Conservation (phyloP, 176 grass and related monocot genomes). For the Zoysia pacifica region DNA sequence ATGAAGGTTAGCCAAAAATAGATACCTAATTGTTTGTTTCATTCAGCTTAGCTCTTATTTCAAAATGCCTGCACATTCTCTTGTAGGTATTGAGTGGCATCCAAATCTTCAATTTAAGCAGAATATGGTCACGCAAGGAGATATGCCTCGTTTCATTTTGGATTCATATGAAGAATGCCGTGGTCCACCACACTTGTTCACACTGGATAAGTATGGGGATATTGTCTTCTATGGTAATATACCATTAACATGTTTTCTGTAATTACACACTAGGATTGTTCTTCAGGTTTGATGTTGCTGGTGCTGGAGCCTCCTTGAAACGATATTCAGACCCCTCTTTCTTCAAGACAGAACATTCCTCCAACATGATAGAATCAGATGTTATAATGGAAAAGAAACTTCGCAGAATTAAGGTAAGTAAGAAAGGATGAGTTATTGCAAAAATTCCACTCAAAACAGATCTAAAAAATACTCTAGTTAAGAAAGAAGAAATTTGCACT, state of each 20-base stretch:
- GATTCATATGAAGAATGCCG: slow-evolving; percentile 98
- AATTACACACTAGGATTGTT: slow-evolving; percentile 36
- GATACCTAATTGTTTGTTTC: neutral
- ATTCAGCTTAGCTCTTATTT: slow-evolving; percentile 17
- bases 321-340: slow-evolving; percentile 98
- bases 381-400: slow-evolving; percentile 71
- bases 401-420: slow-evolving; percentile 75
- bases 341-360: slow-evolving; percentile 73
- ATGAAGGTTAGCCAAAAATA: slow-evolving; percentile 64
- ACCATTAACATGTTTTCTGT: slow-evolving; percentile 27
- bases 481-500: neutral
- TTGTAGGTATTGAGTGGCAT: slow-evolving; percentile 73
- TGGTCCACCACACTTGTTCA: slow-evolving; percentile 88
- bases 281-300: slow-evolving; percentile 95
- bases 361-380: slow-evolving; percentile 57
- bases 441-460: neutral
- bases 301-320: slow-evolving; percentile 94
- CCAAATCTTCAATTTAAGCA: slow-evolving; percentile 78
- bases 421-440: slow-evolving; percentile 16
- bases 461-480: too few relatives aligned
- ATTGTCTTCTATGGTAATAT: slow-evolving; percentile 29
- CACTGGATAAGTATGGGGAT: slow-evolving; percentile 79
- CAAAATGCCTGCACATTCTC: neutral
- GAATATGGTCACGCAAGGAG: slow-evolving; percentile 89
- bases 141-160: slow-evolving; percentile 98